Base-by-base conservation (phyloP, 371 early-diverging fungal genomes). In the Lichtheimia hyalospora region DNA sequence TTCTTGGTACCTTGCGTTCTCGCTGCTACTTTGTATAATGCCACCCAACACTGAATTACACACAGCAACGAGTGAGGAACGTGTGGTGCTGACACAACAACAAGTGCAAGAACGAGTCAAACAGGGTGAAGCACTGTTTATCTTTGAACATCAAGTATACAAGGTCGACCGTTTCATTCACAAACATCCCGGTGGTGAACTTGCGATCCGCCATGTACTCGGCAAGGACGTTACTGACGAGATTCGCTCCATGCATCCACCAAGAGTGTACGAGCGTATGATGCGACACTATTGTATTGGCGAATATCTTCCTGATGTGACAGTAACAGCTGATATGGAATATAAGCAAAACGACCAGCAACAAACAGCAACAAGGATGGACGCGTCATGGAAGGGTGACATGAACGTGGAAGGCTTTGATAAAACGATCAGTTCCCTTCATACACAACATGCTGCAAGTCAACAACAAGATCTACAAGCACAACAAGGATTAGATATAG, bases 141-240 rank as follows among this genome's bases (percentile, higher is more conserved):
- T 93, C 20, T 87, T 84, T 58, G 86, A 91, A 46, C 75, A 80
- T 44, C 90, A 92, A 71, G 96, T 96, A 58, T 94, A 93, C 81
- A 88, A 91, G 70, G 82, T 95, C 40, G 89, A 92, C 65, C 87
- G 85, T 49, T 95, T 92, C 77, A 70, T 88, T 61, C 79, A 81
- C 63, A 81, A 83, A 57, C 98, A 97, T 67, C 98, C 98, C 0
- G 98, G 98, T 40, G 98, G 98, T 23, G 89, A 88, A 50, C 81
- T 93, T 23, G 92, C 93, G 49, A 79, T 97, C 48, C 73, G 77
- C 62, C 91, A 95, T 71, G 85, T 91, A 73, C 81, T 88, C 46
- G 97, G 97, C 61, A 87, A 83, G 64, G 96, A 97, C 71, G 94
- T 94, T 16, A 96, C 97, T 0, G 96, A 96, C 70, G 94, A 90